Base-by-base conservation (phyloP, 2,329 filamentous ascomycete species). In the Botrytis cinerea region DNA sequence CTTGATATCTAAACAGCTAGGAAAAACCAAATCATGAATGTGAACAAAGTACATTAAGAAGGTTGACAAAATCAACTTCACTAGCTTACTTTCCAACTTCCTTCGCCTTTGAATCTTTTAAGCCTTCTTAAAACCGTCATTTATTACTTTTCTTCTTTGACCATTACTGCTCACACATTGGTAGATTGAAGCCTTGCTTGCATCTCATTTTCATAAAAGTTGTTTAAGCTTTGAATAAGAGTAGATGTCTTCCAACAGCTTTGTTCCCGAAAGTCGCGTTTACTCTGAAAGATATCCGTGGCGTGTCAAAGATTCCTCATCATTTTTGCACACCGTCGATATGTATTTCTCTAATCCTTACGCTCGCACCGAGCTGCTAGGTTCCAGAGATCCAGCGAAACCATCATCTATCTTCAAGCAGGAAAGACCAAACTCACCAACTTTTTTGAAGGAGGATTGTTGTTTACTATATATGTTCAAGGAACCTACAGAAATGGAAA, bases 121-220 rank as follows among this genome's bases (percentile, higher is more conserved):
- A 40, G 16, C 14, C 35, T 38, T 6, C 7, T 35, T 3, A 16
- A 40, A 8, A 7, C 1, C 12, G 12, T n/a, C 59, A 16, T n/a
- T 7, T 0, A n/a, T 51, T n/a, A 6, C 12, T 14, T 1, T 1
- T n/a, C 2, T n/a, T n/a, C 25, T 51, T 51, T n/a, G 25, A 2
- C 25, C 4, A 7, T 14, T 14, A 16, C 25, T 2, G 14, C 14
- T n/a, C 25, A 25, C 25, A 51, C n/a, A 12, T 51, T 51, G 48
- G 2, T n/a, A 16, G 12, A 51, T 51, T 1, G 48, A 14, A 25
- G n/a, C 18, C 51, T 54, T 35, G 35, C 51, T 54, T 18, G 51
- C 14, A 54, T 28, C 14, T 54, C 8, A 28, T 14, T 40, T 16
- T n/a, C 35, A 61, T 25, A 35, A 4, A 25, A 14, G 1, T 7